These are phyloP conservation scores for Neonectria magnoliae DNA, from an alignment of 2,329 filamentous ascomycete species.

Conservation along the genomic window DNA sequence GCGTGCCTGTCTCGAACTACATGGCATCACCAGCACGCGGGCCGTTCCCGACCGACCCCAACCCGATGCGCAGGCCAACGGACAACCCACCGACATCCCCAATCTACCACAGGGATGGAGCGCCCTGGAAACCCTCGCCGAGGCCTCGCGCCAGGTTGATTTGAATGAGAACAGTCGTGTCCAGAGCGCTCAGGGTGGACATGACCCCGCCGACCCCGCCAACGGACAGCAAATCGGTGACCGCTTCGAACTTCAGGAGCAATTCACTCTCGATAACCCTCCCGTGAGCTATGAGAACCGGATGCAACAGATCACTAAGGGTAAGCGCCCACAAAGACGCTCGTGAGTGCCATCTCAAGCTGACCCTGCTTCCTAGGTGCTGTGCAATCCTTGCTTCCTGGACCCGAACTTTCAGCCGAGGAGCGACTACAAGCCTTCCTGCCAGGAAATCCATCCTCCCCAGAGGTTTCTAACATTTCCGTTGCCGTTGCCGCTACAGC, in stretches of 20 bases:
- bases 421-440: constrained; percentile 61
- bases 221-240: constrained; percentile 44
- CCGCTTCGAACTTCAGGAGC: constrained; percentile 66
- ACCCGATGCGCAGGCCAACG: constrained; percentile 43
- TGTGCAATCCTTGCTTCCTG: constrained; percentile 40
- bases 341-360: not conserved
- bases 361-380: constrained; percentile 29
- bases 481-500: constrained; percentile 67
- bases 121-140: constrained; percentile 85
- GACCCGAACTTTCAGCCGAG: constrained; percentile 55
- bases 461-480: constrained; percentile 61
- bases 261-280: constrained; percentile 67
- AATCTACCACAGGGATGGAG: constrained; percentile 73
- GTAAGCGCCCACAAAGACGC: constrained; percentile 29
- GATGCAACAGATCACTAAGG: constrained; percentile 38
- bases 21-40: constrained; percentile 70
- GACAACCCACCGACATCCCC: constrained; percentile 39
- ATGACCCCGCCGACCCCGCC: constrained; percentile 42
- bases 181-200: constrained; percentile 49
- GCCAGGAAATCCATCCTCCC: constrained; percentile 49
- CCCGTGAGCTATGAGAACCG: constrained; percentile 59
- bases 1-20: constrained; percentile 76
- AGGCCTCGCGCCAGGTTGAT: constrained; percentile 85
- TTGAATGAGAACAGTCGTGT: constrained; percentile 69
- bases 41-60: constrained; percentile 46